Evolutionary conservation across 441 rosid species (phyloP).

Genomic region (Pelargonium australe): DNA sequence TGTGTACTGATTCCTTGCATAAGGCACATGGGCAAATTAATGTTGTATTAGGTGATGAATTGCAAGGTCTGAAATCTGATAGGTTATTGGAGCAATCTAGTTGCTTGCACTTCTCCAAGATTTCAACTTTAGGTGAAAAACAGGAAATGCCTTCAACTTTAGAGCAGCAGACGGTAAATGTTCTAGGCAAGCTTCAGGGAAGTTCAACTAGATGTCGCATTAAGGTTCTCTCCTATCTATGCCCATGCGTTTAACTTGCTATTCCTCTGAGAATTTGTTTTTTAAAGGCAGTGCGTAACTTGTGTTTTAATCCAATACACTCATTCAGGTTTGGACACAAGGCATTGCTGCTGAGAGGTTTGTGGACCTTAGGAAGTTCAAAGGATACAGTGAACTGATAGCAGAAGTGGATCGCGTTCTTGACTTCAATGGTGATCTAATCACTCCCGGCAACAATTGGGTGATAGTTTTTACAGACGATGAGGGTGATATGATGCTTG

Average conservation of each 20-base stretch:
- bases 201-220: conserved; percentile 18
- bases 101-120: background rate
- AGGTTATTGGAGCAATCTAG: background rate
- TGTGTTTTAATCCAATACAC: background rate
- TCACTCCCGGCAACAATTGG: conserved; percentile 65
- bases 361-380: conserved; percentile 84
- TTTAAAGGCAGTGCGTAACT: background rate
- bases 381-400: conserved; percentile 64
- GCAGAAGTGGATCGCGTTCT: conserved; percentile 76
- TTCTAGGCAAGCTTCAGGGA: conserved; percentile 12
- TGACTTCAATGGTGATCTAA: conserved; percentile 77
- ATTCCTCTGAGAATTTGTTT: background rate
- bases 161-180: conserved; percentile 15
- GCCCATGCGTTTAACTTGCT: background rate
- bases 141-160: conserved; percentile 15
- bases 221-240: conserved; percentile 10
- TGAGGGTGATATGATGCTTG: conserved; percentile 98
- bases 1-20: conserved; percentile 26
- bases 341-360: conserved; percentile 94
- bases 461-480: conserved; percentile 81
- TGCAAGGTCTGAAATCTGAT: conserved; percentile 6
- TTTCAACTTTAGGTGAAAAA: background rate
- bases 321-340: conserved; percentile 74
- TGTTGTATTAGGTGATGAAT: conserved; percentile 26
- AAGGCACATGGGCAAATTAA: conserved; percentile 24